phyloP scores from a whole-genome alignment of 106 monocot species.

The Alisma plantagoaquatica region DNA sequence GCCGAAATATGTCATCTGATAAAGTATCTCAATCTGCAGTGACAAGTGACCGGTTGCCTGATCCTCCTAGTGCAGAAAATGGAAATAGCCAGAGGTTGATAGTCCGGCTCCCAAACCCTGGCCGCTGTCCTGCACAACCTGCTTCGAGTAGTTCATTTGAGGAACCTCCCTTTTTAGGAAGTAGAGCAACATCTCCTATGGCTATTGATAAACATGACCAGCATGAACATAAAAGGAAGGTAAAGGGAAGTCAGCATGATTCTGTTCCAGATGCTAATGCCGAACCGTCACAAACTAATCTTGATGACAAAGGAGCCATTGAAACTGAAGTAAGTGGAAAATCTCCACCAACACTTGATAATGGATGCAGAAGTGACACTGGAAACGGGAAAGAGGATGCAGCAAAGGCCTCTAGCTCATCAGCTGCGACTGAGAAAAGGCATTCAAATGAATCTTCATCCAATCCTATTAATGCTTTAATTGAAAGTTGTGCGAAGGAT shows the following conservation, averaged over 20 bases:
- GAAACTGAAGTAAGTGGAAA: conserved; percentile 21
- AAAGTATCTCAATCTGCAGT: conserved; percentile 23
- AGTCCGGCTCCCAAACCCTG: conserved; percentile 49
- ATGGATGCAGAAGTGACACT: conserved; percentile 15
- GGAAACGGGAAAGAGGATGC: conserved; percentile 18
- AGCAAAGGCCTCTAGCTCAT: conserved; percentile 7
- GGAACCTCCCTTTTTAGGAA: conserved; percentile 27
- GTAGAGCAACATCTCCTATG: conserved; percentile 39
- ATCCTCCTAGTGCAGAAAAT: conserved; percentile 27
- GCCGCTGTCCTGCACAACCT: conserved; percentile 37
- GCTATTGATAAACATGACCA: conserved; percentile 24
- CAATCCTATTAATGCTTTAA: conserved; percentile 53
- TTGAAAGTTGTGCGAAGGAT: conserved; percentile 58
- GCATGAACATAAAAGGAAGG: conserved; percentile 22
- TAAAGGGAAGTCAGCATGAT: conserved; percentile 24
- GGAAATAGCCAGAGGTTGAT: conserved; percentile 43
- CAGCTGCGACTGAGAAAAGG: conserved; percentile 20
- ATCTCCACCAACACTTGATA: conserved; percentile 12
- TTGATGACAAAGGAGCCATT: conserved; percentile 26
- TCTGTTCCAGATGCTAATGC: conserved; percentile 29
- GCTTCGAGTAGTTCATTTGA: conserved; percentile 31
- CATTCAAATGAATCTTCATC: conserved; percentile 25
- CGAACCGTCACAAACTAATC: conserved; percentile 28
- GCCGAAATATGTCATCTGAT: conserved; percentile 16
- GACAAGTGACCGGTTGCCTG: conserved; percentile 22